These are phyloP conservation scores for Metarhizium brunneum DNA, from an alignment of 2,329 filamentous ascomycete species.

Conservation along the genomic window DNA sequence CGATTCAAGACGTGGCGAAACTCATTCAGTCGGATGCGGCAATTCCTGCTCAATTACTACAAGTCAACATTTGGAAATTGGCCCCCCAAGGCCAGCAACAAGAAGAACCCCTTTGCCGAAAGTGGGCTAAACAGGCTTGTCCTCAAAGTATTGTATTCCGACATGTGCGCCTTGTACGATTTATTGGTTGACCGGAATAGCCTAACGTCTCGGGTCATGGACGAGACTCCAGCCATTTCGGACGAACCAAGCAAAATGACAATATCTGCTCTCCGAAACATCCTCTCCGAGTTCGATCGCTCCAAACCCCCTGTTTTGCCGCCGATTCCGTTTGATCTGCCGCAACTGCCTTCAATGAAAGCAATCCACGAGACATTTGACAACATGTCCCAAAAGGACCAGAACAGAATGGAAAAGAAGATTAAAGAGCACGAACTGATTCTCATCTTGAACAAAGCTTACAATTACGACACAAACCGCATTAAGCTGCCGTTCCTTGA, in stretches of 20 bases:
- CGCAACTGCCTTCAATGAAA: slow-evolving; percentile 62
- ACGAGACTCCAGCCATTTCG: slow-evolving; percentile 50
- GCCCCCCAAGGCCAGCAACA: slow-evolving; percentile 85
- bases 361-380: slow-evolving; percentile 56
- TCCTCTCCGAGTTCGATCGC: slow-evolving; percentile 81
- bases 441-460: slow-evolving; percentile 67
- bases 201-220: slow-evolving; percentile 69
- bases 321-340: slow-evolving; percentile 82
- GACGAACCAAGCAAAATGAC: slow-evolving; percentile 51
- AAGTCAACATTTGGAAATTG: slow-evolving; percentile 55
- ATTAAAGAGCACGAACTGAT: slow-evolving; percentile 72
- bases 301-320: slow-evolving; percentile 84
- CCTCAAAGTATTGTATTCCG: slow-evolving; percentile 71
- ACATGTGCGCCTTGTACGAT: slow-evolving; percentile 82
- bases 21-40: slow-evolving; percentile 65
- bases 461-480: slow-evolving; percentile 64
- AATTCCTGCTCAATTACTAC: slow-evolving; percentile 61
- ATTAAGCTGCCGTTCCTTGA: slow-evolving; percentile 54
- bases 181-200: slow-evolving; percentile 71
- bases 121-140: slow-evolving; percentile 80
- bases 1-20: slow-evolving; percentile 78
- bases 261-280: slow-evolving; percentile 62
- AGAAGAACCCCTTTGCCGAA: slow-evolving; percentile 84
- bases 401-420: slow-evolving; percentile 61
- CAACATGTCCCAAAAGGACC: slow-evolving; percentile 61